phyloP scores from a whole-genome alignment of 331 rosid species.

The Phaseolus coccineus region DNA sequence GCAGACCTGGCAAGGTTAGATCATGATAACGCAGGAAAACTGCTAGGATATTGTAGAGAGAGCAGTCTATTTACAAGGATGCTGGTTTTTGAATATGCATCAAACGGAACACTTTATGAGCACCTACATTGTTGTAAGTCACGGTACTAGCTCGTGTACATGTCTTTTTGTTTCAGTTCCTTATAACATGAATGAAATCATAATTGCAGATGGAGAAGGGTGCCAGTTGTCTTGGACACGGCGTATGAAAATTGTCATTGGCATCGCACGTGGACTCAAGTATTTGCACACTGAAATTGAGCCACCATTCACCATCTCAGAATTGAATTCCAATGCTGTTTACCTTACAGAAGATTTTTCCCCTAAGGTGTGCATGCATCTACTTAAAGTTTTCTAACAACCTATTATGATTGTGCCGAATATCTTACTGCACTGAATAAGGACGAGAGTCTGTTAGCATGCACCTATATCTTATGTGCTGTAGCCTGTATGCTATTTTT shows the following conservation, averaged over 20 bases:
- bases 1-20: constrained; percentile 83
- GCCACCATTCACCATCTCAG: constrained; percentile 91
- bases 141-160: constrained; percentile 29
- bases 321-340: constrained; percentile 84
- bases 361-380: constrained; percentile 73
- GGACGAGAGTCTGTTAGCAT: constrained; percentile 15
- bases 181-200: constrained; percentile 33
- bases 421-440: constrained; percentile 30
- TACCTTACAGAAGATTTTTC: constrained; percentile 97
- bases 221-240: constrained; percentile 92
- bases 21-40: constrained; percentile 80
- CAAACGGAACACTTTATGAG: constrained; percentile 94
- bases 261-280: constrained; percentile 89
- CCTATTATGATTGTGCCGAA: constrained; percentile 19
- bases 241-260: constrained; percentile 87
- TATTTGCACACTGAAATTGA: constrained; percentile 91
- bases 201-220: constrained; percentile 73
- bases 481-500: constrained; percentile 9
- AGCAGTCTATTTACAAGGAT: constrained; percentile 88
- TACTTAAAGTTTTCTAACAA: constrained; percentile 13
- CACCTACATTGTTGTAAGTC: constrained; percentile 92
- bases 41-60: constrained; percentile 91
- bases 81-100: constrained; percentile 95
- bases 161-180: constrained; percentile 15
- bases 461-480: neutral